Evolutionary conservation across 1,139 yeast genomes (phyloP).

Genomic region (Taphrina confusa): DNA sequence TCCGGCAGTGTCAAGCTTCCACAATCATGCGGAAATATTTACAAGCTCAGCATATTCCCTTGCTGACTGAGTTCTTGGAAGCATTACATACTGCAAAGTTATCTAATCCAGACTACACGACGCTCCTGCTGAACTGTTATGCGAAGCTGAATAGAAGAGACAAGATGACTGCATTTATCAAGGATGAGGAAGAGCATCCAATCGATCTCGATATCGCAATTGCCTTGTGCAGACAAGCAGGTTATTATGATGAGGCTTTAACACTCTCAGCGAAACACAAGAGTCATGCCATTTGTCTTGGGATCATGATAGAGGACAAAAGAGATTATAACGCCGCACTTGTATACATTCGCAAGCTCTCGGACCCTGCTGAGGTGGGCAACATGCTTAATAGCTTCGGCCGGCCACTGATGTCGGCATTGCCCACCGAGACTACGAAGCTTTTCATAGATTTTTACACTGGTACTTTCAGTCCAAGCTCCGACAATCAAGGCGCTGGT

Average conservation of each 20-base stretch:
- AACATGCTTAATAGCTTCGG: conserved; percentile 69
- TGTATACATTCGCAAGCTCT: conserved; percentile 65
- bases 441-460: conserved; percentile 83
- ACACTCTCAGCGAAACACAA: conserved; percentile 68
- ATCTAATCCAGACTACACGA: conserved; percentile 76
- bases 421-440: conserved; percentile 81
- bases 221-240: conserved; percentile 74
- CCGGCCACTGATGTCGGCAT: conserved; percentile 60
- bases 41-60: conserved; percentile 73
- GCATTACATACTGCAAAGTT: conserved; percentile 56
- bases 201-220: conserved; percentile 75
- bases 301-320: conserved; percentile 69
- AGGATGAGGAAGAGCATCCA: conserved; percentile 48
- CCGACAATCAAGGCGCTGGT: conserved; percentile 8
- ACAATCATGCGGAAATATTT: conserved; percentile 79
- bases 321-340: conserved; percentile 65
- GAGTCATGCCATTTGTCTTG: conserved; percentile 75
- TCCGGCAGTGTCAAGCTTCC: conserved; percentile 59
- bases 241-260: conserved; percentile 69
- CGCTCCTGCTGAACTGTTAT: conserved; percentile 75
- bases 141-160: conserved; percentile 70
- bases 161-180: conserved; percentile 62
- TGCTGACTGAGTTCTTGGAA: conserved; percentile 66
- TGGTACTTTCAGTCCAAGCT: conserved; percentile 65
- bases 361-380: conserved; percentile 70